Evolutionary conservation across 345 rosid genomes (phyloP).

Genomic region (Syzygium jambos): DNA sequence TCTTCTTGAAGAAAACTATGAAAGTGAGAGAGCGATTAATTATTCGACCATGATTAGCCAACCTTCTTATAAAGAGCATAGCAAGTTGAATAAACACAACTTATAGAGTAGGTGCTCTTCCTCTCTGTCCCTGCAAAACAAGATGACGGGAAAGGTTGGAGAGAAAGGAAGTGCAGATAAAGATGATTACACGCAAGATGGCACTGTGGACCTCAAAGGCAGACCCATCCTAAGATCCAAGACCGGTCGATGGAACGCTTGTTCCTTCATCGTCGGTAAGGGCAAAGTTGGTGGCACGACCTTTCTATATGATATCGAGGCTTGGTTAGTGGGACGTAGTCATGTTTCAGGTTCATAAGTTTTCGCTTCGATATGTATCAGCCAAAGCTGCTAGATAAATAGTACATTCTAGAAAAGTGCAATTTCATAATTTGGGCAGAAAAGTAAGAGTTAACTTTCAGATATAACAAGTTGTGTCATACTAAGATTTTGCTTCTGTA

Average conservation of each 20-base stretch:
- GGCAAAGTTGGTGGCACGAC: not conserved
- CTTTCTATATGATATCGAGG: not conserved
- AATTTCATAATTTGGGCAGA: not conserved
- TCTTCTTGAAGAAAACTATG: not conserved
- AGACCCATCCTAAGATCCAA: conserved; percentile 35
- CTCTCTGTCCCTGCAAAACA: not conserved
- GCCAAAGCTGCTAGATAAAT: not conserved
- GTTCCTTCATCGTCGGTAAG: conserved; percentile 49
- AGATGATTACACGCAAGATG: conserved; percentile 42
- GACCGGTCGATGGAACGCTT: conserved; percentile 57
- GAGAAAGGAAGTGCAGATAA: conserved; percentile 20
- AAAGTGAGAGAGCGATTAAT: not conserved
- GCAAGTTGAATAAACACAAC: not conserved
- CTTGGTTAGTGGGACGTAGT: not conserved
- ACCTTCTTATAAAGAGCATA: not conserved
- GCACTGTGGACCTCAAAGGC: conserved; percentile 46
- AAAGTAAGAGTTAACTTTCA: not conserved
- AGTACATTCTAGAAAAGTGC: not conserved
- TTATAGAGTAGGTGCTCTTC: not conserved
- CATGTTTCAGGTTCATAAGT: not conserved
- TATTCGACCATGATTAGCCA: conserved; percentile 6
- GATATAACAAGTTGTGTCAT: not conserved
- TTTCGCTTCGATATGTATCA: rapidly evolving
- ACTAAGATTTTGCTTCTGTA: not conserved
- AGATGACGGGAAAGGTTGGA: conserved; percentile 9